A percentile compares a stretch with the other conserved stretches of the same genome.
Evolutionary conservation across 441 rosid species (phyloP).

Genomic region (Theobroma grandiflorum): DNA sequence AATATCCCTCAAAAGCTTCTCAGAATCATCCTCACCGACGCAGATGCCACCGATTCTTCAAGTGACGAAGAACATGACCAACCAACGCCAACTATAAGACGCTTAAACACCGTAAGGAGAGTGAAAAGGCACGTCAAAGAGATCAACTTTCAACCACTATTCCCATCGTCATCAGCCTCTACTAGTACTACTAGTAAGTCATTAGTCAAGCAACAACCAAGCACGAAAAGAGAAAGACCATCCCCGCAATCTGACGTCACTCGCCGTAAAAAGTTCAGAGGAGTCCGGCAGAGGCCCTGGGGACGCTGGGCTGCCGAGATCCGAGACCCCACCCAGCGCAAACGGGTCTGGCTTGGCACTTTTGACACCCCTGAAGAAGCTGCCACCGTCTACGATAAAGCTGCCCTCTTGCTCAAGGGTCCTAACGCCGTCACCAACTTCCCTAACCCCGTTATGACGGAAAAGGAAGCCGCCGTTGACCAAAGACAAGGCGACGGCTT

Average conservation of each 20-base stretch:
- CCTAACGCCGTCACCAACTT: slow-evolving; percentile 48
- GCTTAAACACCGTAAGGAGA: slow-evolving; percentile 9
- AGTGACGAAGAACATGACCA: slow-evolving; percentile 47
- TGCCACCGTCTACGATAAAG: slow-evolving; percentile 50
- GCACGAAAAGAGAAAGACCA: slow-evolving; percentile 14
- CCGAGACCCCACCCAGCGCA: slow-evolving; percentile 45
- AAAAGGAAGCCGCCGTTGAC: background rate
- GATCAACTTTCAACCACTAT: slow-evolving; percentile 25
- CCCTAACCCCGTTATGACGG: slow-evolving; percentile 31
- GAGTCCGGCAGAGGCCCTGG: slow-evolving; percentile 54
- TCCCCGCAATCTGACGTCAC: slow-evolving; percentile 19
- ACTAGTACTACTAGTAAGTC: background rate
- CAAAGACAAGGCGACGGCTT: background rate
- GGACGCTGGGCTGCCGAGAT: slow-evolving; percentile 64
- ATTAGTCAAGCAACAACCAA: background rate
- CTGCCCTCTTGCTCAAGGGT: slow-evolving; percentile 45
- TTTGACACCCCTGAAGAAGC: slow-evolving; percentile 56
- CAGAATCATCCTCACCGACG: slow-evolving; percentile 53
- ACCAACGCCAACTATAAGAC: background rate
- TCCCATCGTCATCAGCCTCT: background rate
- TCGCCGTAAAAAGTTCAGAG: slow-evolving; percentile 45
- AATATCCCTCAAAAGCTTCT: slow-evolving; percentile 17
- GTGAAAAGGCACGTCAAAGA: slow-evolving; percentile 37
- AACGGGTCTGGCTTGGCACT: slow-evolving; percentile 58
- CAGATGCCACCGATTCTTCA: slow-evolving; percentile 69